phyloP scores from a whole-genome alignment of 495 filamentous ascomycete genomes.

The Penicillium goetzii region DNA sequence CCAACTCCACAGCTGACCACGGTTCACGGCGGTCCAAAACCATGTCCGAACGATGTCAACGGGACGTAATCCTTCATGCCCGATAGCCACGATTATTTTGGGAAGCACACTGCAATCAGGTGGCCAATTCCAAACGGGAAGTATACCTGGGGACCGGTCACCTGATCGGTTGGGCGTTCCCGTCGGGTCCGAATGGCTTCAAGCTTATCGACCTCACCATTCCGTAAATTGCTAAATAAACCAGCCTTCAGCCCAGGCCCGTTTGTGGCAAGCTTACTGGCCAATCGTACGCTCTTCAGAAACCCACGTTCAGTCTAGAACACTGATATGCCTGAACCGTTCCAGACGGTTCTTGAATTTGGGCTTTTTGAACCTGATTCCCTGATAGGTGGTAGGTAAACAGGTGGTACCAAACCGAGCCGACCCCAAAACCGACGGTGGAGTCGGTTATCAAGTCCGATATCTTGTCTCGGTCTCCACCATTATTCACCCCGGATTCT shows the following conservation, averaged over 20 bases:
- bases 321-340: not conserved
- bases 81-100: conserved; percentile 18
- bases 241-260: not conserved
- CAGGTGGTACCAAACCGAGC: not conserved
- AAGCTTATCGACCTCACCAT: conserved; percentile 22
- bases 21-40: conserved; percentile 11
- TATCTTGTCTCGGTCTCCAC: not conserved
- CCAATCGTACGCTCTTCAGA: not conserved
- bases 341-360: not conserved
- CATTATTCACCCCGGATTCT: not conserved
- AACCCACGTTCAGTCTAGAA: conserved; percentile 3
- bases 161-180: conserved; percentile 26
- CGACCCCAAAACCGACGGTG: conserved; percentile 5
- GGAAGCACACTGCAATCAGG: conserved; percentile 18
- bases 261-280: not conserved
- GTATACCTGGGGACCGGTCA: conserved; percentile 33
- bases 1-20: conserved; percentile 14
- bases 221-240: conserved; percentile 1
- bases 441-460: conserved; percentile 2
- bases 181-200: conserved; percentile 29
- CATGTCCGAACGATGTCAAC: conserved; percentile 15
- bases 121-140: conserved; percentile 26
- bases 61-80: conserved; percentile 15
- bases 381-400: not conserved
- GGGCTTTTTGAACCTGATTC: not conserved